Evolutionary conservation across 768 basidiomycete species (phyloP).

Genomic region (Tricholoma hemisulphureum): DNA sequence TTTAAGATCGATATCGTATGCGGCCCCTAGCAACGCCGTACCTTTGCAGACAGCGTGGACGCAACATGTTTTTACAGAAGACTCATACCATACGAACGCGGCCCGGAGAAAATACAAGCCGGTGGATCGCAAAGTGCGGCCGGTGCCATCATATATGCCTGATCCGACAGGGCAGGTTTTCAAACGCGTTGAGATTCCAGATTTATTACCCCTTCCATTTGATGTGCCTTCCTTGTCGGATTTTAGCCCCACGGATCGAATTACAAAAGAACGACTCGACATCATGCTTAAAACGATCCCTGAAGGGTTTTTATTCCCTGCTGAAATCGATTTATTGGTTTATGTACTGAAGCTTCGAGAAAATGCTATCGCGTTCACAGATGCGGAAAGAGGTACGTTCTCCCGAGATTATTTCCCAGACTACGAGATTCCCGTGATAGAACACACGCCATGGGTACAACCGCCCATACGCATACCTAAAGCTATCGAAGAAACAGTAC

Average conservation of each 20-base stretch:
- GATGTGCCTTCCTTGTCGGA: conserved; percentile 1
- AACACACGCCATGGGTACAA: no score
- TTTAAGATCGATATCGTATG: conserved; percentile 3
- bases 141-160: conserved; percentile 25
- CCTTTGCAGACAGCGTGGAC: conserved; percentile 10
- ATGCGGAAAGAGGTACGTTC: no score
- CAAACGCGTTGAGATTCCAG: conserved; percentile 17
- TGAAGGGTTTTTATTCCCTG: background rate
- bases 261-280: conserved; percentile 15
- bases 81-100: background rate
- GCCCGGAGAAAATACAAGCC: conserved; percentile 18
- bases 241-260: conserved; percentile 4
- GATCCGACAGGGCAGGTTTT: conserved; percentile 14
- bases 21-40: background rate
- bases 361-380: conserved; percentile 16
- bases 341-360: conserved; percentile 11
- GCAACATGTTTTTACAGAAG: conserved; percentile 1
- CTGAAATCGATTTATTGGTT: conserved; percentile 19
- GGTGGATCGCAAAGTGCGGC: conserved; percentile 23
- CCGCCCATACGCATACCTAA: no score
- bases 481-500: no score
- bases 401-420: no score
- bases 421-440: no score
- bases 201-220: conserved; percentile 2
- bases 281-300: conserved; percentile 10